Conservation (phyloP, 2,329 filamentous ascomycete genomes). For the Lithohypha guttulata region DNA sequence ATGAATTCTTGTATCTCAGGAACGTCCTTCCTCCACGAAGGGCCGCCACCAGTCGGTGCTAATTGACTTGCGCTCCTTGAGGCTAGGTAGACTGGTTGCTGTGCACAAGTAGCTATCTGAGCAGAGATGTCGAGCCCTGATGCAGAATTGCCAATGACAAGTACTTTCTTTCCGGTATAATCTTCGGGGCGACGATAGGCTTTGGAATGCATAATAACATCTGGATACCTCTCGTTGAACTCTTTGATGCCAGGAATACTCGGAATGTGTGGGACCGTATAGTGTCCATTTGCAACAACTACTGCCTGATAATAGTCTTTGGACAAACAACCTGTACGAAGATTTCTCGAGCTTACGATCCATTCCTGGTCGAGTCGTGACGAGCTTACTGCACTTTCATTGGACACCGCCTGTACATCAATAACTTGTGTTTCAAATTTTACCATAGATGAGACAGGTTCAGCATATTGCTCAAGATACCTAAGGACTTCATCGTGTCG, state of each 20-base stretch:
- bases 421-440: conserved; percentile 60
- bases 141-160: conserved; percentile 75
- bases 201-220: conserved; percentile 63
- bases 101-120: conserved; percentile 57
- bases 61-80: conserved; percentile 42
- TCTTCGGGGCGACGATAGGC: conserved; percentile 57
- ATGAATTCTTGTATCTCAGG: conserved; percentile 45
- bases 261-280: conserved; percentile 58
- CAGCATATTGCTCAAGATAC: conserved; percentile 64
- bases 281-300: conserved; percentile 66
- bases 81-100: conserved; percentile 54
- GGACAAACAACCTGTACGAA: conserved; percentile 33
- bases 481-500: conserved; percentile 56
- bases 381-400: not conserved
- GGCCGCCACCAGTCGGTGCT: conserved; percentile 24
- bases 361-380: conserved; percentile 8
- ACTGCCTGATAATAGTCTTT: conserved; percentile 59
- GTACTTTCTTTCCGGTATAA: conserved; percentile 60
- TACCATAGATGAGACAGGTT: conserved; percentile 56
- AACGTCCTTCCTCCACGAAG: conserved; percentile 46
- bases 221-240: conserved; percentile 51
- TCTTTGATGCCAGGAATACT: conserved; percentile 47
- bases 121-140: conserved; percentile 73
- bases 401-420: conserved; percentile 39
- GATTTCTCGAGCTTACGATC: conserved; percentile 27